Evolutionary conservation across 2,329 filamentous ascomycete species (phyloP).

Genomic region (Phoma herbarum): DNA sequence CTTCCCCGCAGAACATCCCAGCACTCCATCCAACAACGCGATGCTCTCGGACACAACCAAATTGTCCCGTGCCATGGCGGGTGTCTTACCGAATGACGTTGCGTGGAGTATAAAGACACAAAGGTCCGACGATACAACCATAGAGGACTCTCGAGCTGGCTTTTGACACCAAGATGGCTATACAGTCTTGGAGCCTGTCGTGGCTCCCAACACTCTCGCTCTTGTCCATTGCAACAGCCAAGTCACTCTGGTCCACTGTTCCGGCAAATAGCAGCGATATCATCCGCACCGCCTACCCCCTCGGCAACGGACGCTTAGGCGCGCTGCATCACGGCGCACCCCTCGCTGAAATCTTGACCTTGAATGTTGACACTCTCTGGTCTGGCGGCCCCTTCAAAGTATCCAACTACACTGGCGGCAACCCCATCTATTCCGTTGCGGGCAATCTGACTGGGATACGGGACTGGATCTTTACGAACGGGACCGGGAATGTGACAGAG

Average conservation of each 20-base stretch:
- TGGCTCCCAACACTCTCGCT: not conserved
- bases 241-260: slow-evolving; percentile 30
- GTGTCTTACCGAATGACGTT: not conserved
- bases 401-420: slow-evolving; percentile 58
- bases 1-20: slow-evolving; percentile 4
- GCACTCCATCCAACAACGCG: not conserved
- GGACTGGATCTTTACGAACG: slow-evolving; percentile 60
- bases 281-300: slow-evolving; percentile 50
- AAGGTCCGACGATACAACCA: not conserved
- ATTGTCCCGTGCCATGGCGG: slow-evolving; percentile 1
- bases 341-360: slow-evolving; percentile 53
- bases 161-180: not conserved
- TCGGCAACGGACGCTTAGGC: slow-evolving; percentile 62
- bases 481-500: slow-evolving; percentile 55
- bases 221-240: slow-evolving; percentile 14
- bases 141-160: too few species aligned
- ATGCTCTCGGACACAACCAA: not conserved
- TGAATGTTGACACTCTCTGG: slow-evolving; percentile 63
- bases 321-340: slow-evolving; percentile 57
- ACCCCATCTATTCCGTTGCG: slow-evolving; percentile 51
- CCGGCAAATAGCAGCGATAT: slow-evolving; percentile 35
- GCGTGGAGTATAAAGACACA: not conserved
- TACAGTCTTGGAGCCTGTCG: not conserved
- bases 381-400: slow-evolving; percentile 60
- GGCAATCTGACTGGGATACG: slow-evolving; percentile 53